Base-by-base conservation (phyloP, 2,329 filamentous ascomycete genomes). In the Fragosphaeria purpurea region DNA sequence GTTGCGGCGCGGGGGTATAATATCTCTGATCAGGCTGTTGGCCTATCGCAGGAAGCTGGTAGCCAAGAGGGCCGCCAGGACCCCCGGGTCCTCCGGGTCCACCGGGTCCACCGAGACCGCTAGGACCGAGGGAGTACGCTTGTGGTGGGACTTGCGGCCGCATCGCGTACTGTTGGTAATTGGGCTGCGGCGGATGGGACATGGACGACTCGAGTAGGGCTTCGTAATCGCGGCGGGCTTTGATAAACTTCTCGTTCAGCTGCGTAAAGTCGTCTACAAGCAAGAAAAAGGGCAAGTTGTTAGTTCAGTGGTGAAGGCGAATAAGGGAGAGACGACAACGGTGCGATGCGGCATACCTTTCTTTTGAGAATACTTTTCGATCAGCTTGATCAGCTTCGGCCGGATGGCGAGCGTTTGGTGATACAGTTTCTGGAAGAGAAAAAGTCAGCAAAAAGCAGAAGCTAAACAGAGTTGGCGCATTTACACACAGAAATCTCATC, bases 221-320 rank as follows among this genome's bases (percentile, higher is more conserved):
- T 69, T 98, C 93, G 65, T 98, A 98, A 68, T 98, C 93, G 60
- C 91, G 81, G 57, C 93, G 84, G 44, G 93, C 93, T 69, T 98
- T 98, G 75, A 98, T 97, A 67, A 98, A 98, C 70, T 97, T 97
- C 67, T 98, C 93, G 62, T 98, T 98, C 55, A 98, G 74, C 65
- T 97, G 91, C 2, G 93, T 96, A 63, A 98, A 97, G 66, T 98
- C 93, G 68, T 98, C 93, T 95, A 57, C 8, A 44, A 6, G 22
- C 13, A 4, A 34, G 58, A 64, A 12, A 6, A 3, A 11, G 6
- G 11, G 10, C 12, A 39, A 5, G 31, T 34, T 39, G 42, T 41
- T 33, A n/a, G 37, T 22, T 22, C 22, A 22, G 22, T 22, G 22
- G 22, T 22, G 22, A 22, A 22, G 22, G 22, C 22, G 22, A 22